Base-by-base conservation (phyloP, 1,139 yeast species). In the Suhomyces taliae region DNA sequence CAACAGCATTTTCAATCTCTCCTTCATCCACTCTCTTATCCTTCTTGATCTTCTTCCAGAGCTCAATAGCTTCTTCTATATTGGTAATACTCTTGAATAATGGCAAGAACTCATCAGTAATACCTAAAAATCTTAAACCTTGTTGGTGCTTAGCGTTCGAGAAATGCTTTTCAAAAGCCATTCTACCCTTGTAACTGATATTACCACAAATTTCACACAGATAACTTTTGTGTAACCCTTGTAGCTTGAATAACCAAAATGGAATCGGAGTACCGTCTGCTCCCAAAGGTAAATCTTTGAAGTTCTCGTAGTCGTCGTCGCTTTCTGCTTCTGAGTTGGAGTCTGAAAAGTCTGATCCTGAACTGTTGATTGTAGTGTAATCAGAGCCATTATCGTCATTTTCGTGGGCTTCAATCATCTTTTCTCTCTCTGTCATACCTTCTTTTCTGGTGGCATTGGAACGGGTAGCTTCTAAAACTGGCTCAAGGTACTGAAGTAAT, bases 231-330 rank as follows among this genome's bases (percentile, higher is more conserved):
- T 88, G 90, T 10, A 91, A 72, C 0, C 99, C 99, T 58, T 90
- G 93, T 34, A 90, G 72, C 62, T 91, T 93, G 75, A 83, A 91
- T 29, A 93, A 70, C 99, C 99, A 93, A 49, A 76, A 82, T 1
- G 99, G 99, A 36, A 93, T 90, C 0, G 98, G 97, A 37, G 79
- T 79, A 0, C 98, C 98, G 65, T 91, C 97, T 34, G 89, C 79
- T 0, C 96, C 98, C 1, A 89, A 53, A 0, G 97, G 96, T 46
- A 89, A 65, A 51, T 85, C 82, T 47, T 82, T 72, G 49, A 40
- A 40, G 36, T 43, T 45, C 48, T 61, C 60, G 11, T 58, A 60
- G 24, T 60, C 64, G 15, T 65, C 67, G 12, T 59, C 60, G n/a
- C 61, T 69, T 9, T 65, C 67, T 33, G 65, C 65, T n/a, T 70